Evolutionary conservation across 2,329 filamentous ascomycete genomes (phyloP).

Genomic region (Beauveria rudraprayagi): DNA sequence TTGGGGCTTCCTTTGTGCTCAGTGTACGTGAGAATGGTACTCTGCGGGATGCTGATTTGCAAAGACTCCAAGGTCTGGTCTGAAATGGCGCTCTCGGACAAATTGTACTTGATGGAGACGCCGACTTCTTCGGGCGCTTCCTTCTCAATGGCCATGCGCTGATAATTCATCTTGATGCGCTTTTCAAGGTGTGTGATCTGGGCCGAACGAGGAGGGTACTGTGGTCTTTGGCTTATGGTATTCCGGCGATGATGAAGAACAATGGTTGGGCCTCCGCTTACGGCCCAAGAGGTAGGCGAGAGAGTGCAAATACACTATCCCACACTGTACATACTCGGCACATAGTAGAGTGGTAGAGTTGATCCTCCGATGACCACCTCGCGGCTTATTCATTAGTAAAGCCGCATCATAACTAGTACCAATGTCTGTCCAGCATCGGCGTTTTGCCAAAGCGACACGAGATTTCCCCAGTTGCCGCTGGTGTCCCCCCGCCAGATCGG

Average conservation of each 20-base stretch:
- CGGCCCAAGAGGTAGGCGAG: background rate
- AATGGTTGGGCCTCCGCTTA: background rate
- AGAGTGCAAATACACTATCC: background rate
- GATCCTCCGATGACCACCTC: background rate
- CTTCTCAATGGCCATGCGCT: slow-evolving; percentile 19
- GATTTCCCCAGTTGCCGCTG: background rate
- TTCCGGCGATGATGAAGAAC: background rate
- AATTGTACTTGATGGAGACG: slow-evolving; percentile 17
- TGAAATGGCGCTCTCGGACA: slow-evolving; percentile 19
- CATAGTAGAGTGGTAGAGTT: background rate
- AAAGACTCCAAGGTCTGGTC: slow-evolving; percentile 17
- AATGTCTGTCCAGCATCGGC: background rate
- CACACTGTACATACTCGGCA: background rate
- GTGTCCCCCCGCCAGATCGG: background rate
- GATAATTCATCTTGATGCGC: slow-evolving; percentile 16
- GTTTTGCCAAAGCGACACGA: background rate
- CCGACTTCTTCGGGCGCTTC: slow-evolving; percentile 20
- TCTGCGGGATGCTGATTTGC: background rate
- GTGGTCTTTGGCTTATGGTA: background rate
- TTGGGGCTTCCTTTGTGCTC: slow-evolving; percentile 11
- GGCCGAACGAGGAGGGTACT: background rate
- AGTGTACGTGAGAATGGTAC: background rate
- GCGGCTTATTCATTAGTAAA: background rate
- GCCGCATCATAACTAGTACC: too few species aligned
- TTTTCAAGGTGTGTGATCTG: background rate